Evolutionary conservation across 176 grass and related monocot species (phyloP).

Genomic region (Saccharum officinarum): DNA sequence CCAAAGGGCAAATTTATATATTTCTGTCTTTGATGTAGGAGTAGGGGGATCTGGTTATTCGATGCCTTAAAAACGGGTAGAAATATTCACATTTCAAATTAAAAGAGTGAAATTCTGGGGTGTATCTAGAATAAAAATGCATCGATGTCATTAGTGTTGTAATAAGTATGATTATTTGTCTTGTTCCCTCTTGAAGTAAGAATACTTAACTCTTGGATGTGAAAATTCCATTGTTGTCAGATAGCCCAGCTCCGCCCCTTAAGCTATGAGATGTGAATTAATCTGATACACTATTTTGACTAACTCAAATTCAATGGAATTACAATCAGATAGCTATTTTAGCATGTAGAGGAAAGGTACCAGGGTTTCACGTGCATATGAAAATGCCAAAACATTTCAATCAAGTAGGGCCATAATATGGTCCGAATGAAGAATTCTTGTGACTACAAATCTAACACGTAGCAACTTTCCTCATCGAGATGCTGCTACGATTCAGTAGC

Average conservation of each 20-base stretch:
- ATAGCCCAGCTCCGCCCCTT: no score
- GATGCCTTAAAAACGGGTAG: neutral
- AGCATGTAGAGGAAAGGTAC: neutral
- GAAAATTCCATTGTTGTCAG: no score
- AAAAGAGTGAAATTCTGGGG: neutral
- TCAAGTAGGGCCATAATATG: constrained; percentile 21
- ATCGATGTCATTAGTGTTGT: neutral
- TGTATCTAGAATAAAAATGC: no score
- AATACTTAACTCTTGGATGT: no score
- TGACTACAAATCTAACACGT: constrained; percentile 14
- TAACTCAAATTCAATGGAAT: neutral
- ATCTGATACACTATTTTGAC: neutral
- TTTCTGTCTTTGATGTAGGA: neutral
- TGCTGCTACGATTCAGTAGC: neutral
- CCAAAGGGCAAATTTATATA: neutral
- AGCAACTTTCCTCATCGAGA: constrained; percentile 7
- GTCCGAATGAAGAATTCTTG: neutral
- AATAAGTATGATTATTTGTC: neutral
- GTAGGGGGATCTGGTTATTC: neutral
- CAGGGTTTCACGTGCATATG: constrained; percentile 23
- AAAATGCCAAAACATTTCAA: constrained; percentile 31
- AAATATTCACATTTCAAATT: neutral
- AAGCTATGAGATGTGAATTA: neutral
- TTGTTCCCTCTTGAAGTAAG: no score
- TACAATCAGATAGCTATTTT: neutral